A percentile compares a stretch with the other conserved stretches of the same genome.
Conservation (phyloP, 2,329 filamentous ascomycete species). For the Peltaster fructicola region DNA sequence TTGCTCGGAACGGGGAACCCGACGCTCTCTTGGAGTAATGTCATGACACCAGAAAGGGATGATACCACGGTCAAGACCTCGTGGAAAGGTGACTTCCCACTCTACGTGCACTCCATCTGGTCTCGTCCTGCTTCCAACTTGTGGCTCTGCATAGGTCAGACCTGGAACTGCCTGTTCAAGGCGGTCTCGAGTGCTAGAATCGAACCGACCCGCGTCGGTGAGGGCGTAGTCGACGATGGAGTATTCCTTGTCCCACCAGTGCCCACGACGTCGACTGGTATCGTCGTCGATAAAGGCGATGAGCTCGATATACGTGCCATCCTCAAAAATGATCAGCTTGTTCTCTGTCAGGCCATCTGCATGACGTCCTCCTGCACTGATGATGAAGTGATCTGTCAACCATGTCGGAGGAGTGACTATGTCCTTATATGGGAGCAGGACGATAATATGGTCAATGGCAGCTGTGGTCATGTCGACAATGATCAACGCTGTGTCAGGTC, state of each 20-base stretch:
- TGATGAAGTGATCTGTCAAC: conserved; percentile 37
- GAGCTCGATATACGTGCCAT: conserved; percentile 50
- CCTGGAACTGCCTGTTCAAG: too few relatives aligned
- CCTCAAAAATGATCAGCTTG: conserved; percentile 42
- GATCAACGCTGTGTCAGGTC: too few relatives aligned
- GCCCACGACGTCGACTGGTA: conserved; percentile 24
- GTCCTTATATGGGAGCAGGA: conserved; percentile 38
- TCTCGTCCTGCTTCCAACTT: conserved; percentile 34
- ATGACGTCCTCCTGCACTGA: conserved; percentile 44
- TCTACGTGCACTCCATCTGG: conserved; percentile 39
- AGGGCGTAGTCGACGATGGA: conserved; percentile 45
- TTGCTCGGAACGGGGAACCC: conserved; percentile 32
- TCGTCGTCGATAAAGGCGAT: conserved; percentile 40
- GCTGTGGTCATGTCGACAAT: too few relatives aligned
- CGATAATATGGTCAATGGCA: conserved; percentile 45
- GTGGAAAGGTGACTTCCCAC: conserved; percentile 40
- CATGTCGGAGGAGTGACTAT: conserved; percentile 31
- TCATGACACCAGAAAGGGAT: conserved; percentile 53
- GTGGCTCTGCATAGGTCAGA: conserved; percentile 32
- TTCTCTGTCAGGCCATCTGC: conserved; percentile 44
- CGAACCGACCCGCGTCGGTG: conserved; percentile 26
- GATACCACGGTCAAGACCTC: conserved; percentile 28
- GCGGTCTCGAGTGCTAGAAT: conserved; percentile 12
- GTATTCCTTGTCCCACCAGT: conserved; percentile 39
- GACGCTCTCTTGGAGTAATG: conserved; percentile 35